Base-by-base conservation (phyloP, 2,329 filamentous ascomycete genomes). In the Aspergillus sp. region DNA sequence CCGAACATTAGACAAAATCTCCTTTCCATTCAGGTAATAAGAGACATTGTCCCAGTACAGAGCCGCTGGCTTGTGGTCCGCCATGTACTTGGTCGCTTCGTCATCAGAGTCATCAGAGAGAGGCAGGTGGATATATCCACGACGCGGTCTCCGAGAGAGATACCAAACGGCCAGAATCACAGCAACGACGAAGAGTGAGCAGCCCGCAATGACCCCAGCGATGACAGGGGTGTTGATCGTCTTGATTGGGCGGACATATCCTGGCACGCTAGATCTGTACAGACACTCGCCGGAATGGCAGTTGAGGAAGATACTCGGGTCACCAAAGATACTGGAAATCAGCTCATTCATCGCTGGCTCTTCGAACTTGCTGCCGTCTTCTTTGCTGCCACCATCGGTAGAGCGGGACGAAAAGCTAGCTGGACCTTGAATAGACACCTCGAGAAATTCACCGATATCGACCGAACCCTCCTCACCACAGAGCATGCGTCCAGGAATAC, bases 141-240 rank as follows among this genome's bases (percentile, higher is more conserved):
- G 72, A 51, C 72, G 69, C 15, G 77, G 82, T 58, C 90, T 82
- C 51, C 90, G 82, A 6, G 90, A 89, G 5, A 96, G 74, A 64
- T 94, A 95, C 90, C 90, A 98, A 17, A 90, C 82, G 1, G 82
- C 62, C 13, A 97, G 71, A 43, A 96, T 88, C 44, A 91, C 81
- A 1, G 83, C 87, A n/a, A 95, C 89, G 10, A 98, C 77, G 61
- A 96, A 95, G 0, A 98, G 76, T 0, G 86, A 86, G 60, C 83
- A 87, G 5, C 82, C 85, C 20, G 90, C 90, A 60, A 98, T 97
- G 42, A 96, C 87, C 12, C 88, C 86, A 9, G 94, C 91, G 57
- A 98, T 98, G 43, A 98, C 77, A 3, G 91, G 93, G 0, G 91
- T 97, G 67, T 98, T 98, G 71, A 98, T 97, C 64, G 85, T 85